A percentile compares a stretch with the other conserved stretches of the same genome.
phyloP scores from a whole-genome alignment of 768 basidiomycete species.

The Daedaleopsis sinensis region DNA sequence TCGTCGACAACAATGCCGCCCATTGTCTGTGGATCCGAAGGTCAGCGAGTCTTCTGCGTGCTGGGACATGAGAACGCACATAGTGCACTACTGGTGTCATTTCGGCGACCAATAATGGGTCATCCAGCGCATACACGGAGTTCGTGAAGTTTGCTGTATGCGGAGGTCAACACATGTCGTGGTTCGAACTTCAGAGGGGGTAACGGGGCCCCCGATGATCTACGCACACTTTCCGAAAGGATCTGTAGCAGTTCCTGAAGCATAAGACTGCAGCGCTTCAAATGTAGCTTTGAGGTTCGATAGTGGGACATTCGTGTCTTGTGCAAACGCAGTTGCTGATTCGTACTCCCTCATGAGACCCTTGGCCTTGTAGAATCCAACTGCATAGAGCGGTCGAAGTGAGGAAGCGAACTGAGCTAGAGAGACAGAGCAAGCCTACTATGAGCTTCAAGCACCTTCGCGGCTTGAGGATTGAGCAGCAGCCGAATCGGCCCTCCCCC shows the following conservation, averaged over 20 bases:
- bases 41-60: not conserved
- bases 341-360: slow-evolving; percentile 94
- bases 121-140: slow-evolving; percentile 49
- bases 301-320: slow-evolving; percentile 85
- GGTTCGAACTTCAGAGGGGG: not conserved
- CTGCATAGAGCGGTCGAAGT: slow-evolving; percentile 51
- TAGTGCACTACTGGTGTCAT: slow-evolving; percentile 99
- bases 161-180: not conserved
- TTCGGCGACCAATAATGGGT: slow-evolving; percentile 90
- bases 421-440: slow-evolving; percentile 60
- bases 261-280: slow-evolving; percentile 79
- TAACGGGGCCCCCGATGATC: slow-evolving; percentile 31
- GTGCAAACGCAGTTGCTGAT: slow-evolving; percentile 86
- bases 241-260: slow-evolving; percentile 79
- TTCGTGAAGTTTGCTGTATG: not conserved
- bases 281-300: slow-evolving; percentile 88
- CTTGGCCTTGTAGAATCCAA: not conserved
- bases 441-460: slow-evolving; percentile 4
- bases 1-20: slow-evolving; percentile 95
- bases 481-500: slow-evolving; percentile 16
- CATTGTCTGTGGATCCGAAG: slow-evolving; percentile 61
- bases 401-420: slow-evolving; percentile 97
- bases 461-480: not conserved
- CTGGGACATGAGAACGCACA: slow-evolving; percentile 2
- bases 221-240: slow-evolving; percentile 98